These are phyloP conservation scores for Phytopythium vexans DNA, from an alignment of 352 stramenopile species.

Conservation along the genomic window DNA sequence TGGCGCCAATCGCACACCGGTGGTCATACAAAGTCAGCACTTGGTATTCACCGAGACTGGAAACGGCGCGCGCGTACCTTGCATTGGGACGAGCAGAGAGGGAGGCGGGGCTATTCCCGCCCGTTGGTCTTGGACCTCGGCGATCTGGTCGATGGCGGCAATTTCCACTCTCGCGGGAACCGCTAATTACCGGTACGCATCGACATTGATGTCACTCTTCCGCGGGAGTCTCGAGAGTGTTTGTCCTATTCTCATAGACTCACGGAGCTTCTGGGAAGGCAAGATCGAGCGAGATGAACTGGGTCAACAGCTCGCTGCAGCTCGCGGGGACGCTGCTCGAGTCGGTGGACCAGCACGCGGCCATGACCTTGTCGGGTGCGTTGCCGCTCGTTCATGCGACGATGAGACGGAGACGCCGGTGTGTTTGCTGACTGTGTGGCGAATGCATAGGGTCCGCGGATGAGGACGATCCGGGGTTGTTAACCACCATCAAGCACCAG, in stretches of 20 bases:
- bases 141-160: not conserved
- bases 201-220: not conserved
- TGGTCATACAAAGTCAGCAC: too few relatives aligned
- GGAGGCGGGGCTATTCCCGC: too few relatives aligned
- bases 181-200: not conserved
- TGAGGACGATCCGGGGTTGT: slow-evolving; percentile 19
- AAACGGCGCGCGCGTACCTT: too few relatives aligned
- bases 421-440: not conserved
- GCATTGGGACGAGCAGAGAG: too few relatives aligned
- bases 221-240: not conserved
- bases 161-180: not conserved
- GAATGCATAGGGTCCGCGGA: slow-evolving; percentile 15
- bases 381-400: slow-evolving; percentile 7
- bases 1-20: not conserved
- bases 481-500: slow-evolving; percentile 18
- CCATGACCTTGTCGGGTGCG: slow-evolving; percentile 56
- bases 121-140: too few relatives aligned
- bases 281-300: slow-evolving; percentile 53
- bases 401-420: slow-evolving; percentile 6
- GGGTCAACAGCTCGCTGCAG: slow-evolving; percentile 82
- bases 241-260: too few relatives aligned
- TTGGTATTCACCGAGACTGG: too few relatives aligned
- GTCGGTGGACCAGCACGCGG: slow-evolving; percentile 82
- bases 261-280: not conserved
- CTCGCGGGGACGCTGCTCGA: slow-evolving; percentile 77